phyloP scores from a whole-genome alignment of 163 green algal species.

The Chlorella variabilis region DNA sequence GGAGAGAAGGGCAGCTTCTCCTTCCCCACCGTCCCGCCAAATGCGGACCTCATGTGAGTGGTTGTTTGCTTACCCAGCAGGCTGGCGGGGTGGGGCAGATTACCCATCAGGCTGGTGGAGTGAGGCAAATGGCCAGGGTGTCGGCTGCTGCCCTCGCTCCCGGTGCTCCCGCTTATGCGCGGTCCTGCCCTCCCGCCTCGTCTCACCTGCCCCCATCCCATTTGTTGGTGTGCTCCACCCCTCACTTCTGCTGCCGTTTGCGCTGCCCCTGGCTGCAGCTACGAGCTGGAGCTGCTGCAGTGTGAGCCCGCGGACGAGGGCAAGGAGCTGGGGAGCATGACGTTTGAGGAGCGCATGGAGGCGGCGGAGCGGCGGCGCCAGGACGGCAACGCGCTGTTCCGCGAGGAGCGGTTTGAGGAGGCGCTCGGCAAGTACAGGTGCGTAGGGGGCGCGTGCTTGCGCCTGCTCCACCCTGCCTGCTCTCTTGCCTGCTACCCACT shows the following conservation, averaged over 20 bases:
- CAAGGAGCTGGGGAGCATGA: slow-evolving; percentile 57
- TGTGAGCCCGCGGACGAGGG: slow-evolving; percentile 70
- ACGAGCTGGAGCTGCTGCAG: slow-evolving; percentile 76
- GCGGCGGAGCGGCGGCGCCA: slow-evolving; percentile 72
- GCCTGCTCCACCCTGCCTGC: neutral
- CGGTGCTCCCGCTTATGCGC: too few species aligned
- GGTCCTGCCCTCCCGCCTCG: too few species aligned
- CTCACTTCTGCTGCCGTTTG: neutral
- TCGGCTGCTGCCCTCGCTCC: too few species aligned
- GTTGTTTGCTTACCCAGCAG: neutral
- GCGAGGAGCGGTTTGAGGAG: slow-evolving; percentile 52
- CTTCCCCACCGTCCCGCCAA: slow-evolving; percentile 82
- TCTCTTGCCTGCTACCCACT: neutral
- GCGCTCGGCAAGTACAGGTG: slow-evolving; percentile 74
- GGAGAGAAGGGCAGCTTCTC: slow-evolving; percentile 81
- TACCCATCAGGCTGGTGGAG: too few species aligned
- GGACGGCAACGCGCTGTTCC: slow-evolving; percentile 78
- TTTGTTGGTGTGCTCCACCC: too few species aligned
- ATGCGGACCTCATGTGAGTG: slow-evolving; percentile 56
- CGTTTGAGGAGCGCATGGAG: slow-evolving; percentile 88
- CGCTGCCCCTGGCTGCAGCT: neutral
- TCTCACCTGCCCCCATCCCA: too few species aligned
- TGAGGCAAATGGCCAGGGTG: too few species aligned
- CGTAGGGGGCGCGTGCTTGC: neutral
- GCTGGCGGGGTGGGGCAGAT: too few species aligned